Base-by-base conservation (phyloP, 2,329 filamentous ascomycete species). In the Chalaropsis ovoidea region DNA sequence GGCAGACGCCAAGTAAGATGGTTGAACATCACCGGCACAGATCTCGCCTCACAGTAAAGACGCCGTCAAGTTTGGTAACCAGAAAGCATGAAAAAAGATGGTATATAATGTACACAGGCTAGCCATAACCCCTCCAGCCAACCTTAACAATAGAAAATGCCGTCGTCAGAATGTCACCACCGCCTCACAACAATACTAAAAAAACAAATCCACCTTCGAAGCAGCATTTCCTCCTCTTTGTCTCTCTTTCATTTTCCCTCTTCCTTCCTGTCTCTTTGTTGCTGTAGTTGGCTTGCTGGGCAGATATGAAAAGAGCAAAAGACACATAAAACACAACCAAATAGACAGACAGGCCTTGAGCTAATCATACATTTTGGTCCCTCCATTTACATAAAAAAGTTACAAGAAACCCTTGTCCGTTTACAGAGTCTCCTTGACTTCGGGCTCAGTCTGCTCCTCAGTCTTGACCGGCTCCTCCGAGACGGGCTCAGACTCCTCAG, bases 21-120 rank as follows among this genome's bases (percentile, higher is more conserved):
- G 15, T 13, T 54, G 15, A 3, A 39, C 8, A 39, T 39, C 35
- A 6, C 35, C 5, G 2, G 11, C 54, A 35, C 54, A n/a, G 3
- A 5, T n/a, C 27, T 31, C 3, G 3, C 13, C 5, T 35, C 31
- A 58, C 15, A 19, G 10, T 35, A n/a, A 35, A 17, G n/a, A n/a
- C 17, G n/a, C 31, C 3, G 8, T 1, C 52, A 31, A 39, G 10
- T 3, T n/a, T 39, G 7, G 5, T 17, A 24, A 24, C 15, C 17
- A 15, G 31, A 3, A 58, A 58, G 39, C 17, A 58, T 31, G 54
- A 35, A 58, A 35, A 58, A 39, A 58, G 27, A 4, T 35, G 27
- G 31, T 35, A 58, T 58, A 58, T 58, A 58, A 58, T 58, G 54
- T 58, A 58, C 54, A 58, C 27, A 58, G 54, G 54, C 54, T 7